These are phyloP conservation scores for Aethionema arabicum DNA, from an alignment of 345 rosid species.

Conservation along the genomic window DNA sequence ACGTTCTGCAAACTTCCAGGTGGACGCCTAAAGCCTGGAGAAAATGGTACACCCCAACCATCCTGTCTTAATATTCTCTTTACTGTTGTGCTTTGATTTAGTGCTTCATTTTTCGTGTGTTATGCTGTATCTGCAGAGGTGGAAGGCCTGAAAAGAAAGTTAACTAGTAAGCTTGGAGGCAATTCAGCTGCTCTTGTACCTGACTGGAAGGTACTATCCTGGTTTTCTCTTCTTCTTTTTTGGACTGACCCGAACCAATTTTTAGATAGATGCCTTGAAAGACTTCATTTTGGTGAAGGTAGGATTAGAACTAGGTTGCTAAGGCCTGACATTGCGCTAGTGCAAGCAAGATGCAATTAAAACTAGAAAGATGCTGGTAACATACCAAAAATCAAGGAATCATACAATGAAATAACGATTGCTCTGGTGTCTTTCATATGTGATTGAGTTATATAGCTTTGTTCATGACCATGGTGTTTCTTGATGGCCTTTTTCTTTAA, in stretches of 20 bases:
- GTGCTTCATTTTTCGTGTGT: constrained; percentile 17
- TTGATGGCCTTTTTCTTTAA: constrained; percentile 5
- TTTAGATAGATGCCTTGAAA: neutral
- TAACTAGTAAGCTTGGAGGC: constrained; percentile 95
- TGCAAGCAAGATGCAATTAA: constrained; percentile 4
- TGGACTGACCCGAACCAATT: constrained; percentile 8
- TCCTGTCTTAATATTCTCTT: constrained; percentile 3
- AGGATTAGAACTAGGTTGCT: neutral
- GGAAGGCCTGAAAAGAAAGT: constrained; percentile 90
- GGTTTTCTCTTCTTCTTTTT: constrained; percentile 13
- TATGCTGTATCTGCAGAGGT: constrained; percentile 52
- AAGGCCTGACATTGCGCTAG: constrained; percentile 9
- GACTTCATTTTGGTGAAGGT: neutral
- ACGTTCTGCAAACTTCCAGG: constrained; percentile 99
- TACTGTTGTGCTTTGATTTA: neutral
- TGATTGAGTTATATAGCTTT: neutral
- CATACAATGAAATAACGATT: neutral
- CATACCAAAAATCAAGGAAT: neutral
- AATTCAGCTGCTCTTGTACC: constrained; percentile 75
- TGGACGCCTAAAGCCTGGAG: constrained; percentile 95
- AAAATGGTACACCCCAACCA: constrained; percentile 59
- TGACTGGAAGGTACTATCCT: constrained; percentile 77
- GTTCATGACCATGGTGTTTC: constrained; percentile 17
- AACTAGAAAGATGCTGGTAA: constrained; percentile 6
- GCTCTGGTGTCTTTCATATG: constrained; percentile 4